These are phyloP conservation scores for Chrysanthemum lavandulifolium DNA, from an alignment of 129 eudicot species.

Conservation along the genomic window DNA sequence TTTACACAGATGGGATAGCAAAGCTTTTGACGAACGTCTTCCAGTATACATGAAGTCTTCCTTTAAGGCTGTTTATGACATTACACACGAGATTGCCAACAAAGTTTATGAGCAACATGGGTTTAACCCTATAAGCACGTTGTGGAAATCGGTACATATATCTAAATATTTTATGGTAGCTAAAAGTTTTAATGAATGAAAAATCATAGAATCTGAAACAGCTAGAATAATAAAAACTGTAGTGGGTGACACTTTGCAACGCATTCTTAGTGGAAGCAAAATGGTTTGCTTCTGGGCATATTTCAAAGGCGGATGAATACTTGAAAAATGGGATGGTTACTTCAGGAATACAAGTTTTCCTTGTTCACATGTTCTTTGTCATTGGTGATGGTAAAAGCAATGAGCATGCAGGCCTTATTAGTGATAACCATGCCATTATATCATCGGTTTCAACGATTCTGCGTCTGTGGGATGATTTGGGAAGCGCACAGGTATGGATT, in stretches of 20 bases:
- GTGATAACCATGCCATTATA: constrained; percentile 24
- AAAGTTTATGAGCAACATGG: constrained; percentile 37
- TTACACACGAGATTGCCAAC: constrained; percentile 36
- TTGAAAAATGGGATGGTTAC: constrained; percentile 42
- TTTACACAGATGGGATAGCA: constrained; percentile 49
- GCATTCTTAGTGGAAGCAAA: constrained; percentile 56
- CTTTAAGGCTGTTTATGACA: constrained; percentile 38
- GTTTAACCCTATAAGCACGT: constrained; percentile 34
- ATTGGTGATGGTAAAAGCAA: constrained; percentile 31
- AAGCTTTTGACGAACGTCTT: constrained; percentile 21
- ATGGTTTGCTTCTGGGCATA: constrained; percentile 41
- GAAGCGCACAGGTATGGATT: constrained; percentile 22
- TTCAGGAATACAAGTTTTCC: constrained; percentile 45
- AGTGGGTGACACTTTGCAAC: constrained; percentile 50
- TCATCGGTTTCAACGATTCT: constrained; percentile 39
- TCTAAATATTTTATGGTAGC: background rate
- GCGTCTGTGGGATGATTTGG: constrained; percentile 49
- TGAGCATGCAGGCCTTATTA: background rate
- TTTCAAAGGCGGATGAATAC: constrained; percentile 43
- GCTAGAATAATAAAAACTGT: background rate
- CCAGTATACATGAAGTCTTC: constrained; percentile 57
- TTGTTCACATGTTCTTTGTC: constrained; percentile 44
- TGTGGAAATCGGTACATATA: constrained; percentile 23
- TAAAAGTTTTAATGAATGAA: background rate
- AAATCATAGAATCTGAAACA: background rate